Conservation (phyloP, 2,329 filamentous ascomycete species). For the Plectosphaerella sp. region DNA sequence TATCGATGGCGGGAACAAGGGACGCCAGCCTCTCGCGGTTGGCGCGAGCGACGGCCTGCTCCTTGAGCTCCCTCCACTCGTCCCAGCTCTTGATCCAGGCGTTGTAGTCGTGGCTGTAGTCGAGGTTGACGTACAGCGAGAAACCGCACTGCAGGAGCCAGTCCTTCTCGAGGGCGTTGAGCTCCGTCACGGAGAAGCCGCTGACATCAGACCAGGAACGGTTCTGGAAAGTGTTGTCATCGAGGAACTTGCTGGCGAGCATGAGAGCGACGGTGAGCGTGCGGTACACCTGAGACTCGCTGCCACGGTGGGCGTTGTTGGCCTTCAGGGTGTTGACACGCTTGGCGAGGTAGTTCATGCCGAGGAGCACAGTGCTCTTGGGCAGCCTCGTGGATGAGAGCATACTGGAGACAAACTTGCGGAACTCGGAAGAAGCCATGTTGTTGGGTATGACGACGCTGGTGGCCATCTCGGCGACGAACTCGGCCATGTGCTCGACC, state of each 20-base stretch:
- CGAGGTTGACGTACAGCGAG: constrained; percentile 81
- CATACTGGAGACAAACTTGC: constrained; percentile 89
- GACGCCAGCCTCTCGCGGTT: constrained; percentile 44
- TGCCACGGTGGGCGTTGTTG: constrained; percentile 45
- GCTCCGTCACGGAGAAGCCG: constrained; percentile 76
- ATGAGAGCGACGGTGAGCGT: constrained; percentile 82
- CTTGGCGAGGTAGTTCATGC: constrained; percentile 83
- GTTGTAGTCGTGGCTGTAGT: constrained; percentile 67
- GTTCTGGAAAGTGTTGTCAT: constrained; percentile 98
- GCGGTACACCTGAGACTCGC: constrained; percentile 74
- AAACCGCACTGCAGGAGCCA: constrained; percentile 83
- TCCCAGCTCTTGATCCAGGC: constrained; percentile 59
- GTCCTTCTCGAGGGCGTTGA: constrained; percentile 82
- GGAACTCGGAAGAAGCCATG: constrained; percentile 58
- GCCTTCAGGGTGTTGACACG: constrained; percentile 71
- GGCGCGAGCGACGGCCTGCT: constrained; percentile 30
- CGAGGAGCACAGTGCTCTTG: constrained; percentile 84
- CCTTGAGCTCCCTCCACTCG: constrained; percentile 52
- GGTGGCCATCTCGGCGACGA: constrained; percentile 82
- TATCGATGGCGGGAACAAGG: constrained; percentile 31
- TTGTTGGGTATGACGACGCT: constrained; percentile 48
- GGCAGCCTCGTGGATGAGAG: constrained; percentile 85
- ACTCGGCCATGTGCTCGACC: constrained; percentile 93
- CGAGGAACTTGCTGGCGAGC: constrained; percentile 90
- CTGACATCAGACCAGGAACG: constrained; percentile 95